Percentiles rank a stretch among this genome's conserved stretches.
These are phyloP conservation scores for Tuber aestivum DNA, from an alignment of 495 filamentous ascomycete species.

Conservation along the genomic window DNA sequence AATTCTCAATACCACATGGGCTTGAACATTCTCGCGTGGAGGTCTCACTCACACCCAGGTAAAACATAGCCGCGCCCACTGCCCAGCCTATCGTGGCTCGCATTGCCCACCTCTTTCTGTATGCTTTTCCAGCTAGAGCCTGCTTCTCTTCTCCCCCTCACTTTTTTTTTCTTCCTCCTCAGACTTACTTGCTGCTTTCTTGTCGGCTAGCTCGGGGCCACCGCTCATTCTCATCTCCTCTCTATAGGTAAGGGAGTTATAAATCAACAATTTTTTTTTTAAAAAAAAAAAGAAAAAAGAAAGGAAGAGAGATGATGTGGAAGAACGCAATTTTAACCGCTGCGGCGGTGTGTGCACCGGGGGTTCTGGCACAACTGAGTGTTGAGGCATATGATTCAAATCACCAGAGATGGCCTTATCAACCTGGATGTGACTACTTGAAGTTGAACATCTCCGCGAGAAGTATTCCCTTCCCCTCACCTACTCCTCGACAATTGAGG, in stretches of 20 bases:
- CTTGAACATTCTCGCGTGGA: too few relatives aligned
- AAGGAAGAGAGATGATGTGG: not conserved
- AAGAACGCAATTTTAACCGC: not conserved
- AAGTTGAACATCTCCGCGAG: slow-evolving; percentile 10
- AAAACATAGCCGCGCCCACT: too few relatives aligned
- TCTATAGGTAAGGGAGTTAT: not conserved
- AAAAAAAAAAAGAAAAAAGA: not conserved
- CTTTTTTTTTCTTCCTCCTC: not conserved
- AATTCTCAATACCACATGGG: too few relatives aligned
- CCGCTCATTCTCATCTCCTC: not conserved
- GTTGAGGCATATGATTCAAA: not conserved
- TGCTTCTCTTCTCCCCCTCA: not conserved
- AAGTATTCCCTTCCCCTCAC: not conserved
- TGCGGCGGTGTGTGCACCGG: not conserved
- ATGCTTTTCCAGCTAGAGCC: not conserved
- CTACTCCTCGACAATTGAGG: not conserved
- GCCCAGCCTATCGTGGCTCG: too few relatives aligned
- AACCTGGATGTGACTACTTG: slow-evolving; percentile 5
- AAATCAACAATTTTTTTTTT: too few relatives aligned
- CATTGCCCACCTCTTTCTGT: not conserved
- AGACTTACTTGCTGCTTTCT: not conserved
- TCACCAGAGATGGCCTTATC: not conserved
- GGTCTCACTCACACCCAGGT: not conserved
- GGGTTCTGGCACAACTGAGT: not conserved
- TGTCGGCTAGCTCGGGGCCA: not conserved